Evolutionary conservation across 257 asterid genomes (phyloP).

Genomic region (Solanum chilense): DNA sequence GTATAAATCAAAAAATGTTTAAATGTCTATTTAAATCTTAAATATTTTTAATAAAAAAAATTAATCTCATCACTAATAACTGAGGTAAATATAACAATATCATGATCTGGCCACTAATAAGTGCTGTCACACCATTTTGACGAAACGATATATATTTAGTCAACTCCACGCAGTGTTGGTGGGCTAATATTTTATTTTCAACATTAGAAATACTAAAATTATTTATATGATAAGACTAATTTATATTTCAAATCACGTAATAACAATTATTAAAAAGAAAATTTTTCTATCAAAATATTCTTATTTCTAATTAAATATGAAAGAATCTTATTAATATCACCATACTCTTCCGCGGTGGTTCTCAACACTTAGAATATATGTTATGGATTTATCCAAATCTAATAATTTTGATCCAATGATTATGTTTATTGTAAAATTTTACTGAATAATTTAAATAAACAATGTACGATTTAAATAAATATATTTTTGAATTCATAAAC

Average conservation of each 20-base stretch:
- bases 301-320: background rate
- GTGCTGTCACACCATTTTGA: background rate
- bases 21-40: no score
- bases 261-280: background rate
- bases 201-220: background rate
- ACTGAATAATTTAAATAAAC: no score
- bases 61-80: background rate
- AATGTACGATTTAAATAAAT: no score
- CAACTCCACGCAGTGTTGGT: background rate
- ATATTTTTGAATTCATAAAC: no score
- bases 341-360: no score
- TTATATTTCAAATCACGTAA: background rate
- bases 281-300: background rate
- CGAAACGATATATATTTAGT: background rate
- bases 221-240: background rate
- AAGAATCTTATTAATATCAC: no score
- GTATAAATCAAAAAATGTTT: no score
- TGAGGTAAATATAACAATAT: no score
- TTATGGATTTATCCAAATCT: background rate
- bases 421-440: background rate
- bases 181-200: background rate
- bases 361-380: background rate
- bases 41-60: no score
- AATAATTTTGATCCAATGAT: background rate
- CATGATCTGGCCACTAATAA: background rate